Evolutionary conservation across 345 rosid genomes (phyloP).

Genomic region (Lepidium didymum): DNA sequence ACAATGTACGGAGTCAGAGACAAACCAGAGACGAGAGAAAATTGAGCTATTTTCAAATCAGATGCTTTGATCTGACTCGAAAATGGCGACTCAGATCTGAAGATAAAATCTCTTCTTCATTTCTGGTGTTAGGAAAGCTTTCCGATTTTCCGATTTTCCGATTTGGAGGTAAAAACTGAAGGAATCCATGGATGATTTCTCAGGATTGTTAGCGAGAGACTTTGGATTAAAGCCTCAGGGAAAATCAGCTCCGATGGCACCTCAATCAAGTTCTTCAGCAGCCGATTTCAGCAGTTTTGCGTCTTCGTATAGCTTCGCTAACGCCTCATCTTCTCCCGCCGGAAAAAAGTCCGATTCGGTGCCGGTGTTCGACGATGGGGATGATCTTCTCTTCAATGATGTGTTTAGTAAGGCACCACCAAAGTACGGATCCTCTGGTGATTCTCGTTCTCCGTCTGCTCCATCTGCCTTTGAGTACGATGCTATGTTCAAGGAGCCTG

Average conservation of each 20-base stretch:
- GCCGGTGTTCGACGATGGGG: slow-evolving; percentile 34
- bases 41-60: neutral
- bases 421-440: slow-evolving; percentile 36
- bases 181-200: slow-evolving; percentile 60
- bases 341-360: slow-evolving; percentile 24
- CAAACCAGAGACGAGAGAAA: neutral
- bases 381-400: slow-evolving; percentile 36
- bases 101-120: neutral
- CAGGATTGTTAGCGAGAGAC: slow-evolving; percentile 51
- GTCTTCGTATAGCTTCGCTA: slow-evolving; percentile 25
- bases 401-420: slow-evolving; percentile 51
- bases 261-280: slow-evolving; percentile 32
- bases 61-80: neutral
- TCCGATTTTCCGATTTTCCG: neutral
- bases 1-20: neutral
- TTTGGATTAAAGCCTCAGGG: slow-evolving; percentile 70
- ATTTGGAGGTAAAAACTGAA: neutral
- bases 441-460: slow-evolving; percentile 21
- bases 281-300: slow-evolving; percentile 14
- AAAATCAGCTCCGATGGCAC: slow-evolving; percentile 69
- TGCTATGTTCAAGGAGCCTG: slow-evolving; percentile 38
- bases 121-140: neutral
- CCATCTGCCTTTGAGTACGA: slow-evolving; percentile 42
- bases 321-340: slow-evolving; percentile 24
- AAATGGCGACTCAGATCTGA: neutral